Conservation (phyloP, 495 filamentous ascomycete species). For the Daldinia vernicosa region DNA sequence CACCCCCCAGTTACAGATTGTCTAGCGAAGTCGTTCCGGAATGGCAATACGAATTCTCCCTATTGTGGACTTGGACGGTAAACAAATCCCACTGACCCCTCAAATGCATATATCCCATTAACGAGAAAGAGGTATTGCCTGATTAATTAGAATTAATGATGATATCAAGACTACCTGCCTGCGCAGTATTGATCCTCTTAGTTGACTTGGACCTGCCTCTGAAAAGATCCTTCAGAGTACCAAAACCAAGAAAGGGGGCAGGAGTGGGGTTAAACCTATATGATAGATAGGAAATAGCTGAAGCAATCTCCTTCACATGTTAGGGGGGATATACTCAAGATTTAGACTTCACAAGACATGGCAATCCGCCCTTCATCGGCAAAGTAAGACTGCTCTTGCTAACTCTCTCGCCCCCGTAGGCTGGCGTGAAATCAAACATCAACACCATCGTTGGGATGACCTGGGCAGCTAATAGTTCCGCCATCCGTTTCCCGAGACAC, state of each 20-base stretch:
- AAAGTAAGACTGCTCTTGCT: conserved; percentile 67
- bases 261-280: not conserved
- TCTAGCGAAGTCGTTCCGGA: too few relatives aligned
- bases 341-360: conserved; percentile 50
- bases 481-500: conserved; percentile 69
- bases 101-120: too few relatives aligned
- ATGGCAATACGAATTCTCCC: too few relatives aligned
- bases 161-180: too few relatives aligned
- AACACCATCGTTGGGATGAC: conserved; percentile 59
- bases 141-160: too few relatives aligned
- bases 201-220: too few relatives aligned
- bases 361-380: conserved; percentile 68
- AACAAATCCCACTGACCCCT: too few relatives aligned
- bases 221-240: not conserved
- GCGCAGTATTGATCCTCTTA: too few relatives aligned
- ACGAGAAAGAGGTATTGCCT: too few relatives aligned
- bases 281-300: not conserved
- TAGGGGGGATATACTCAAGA: not conserved
- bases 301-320: not conserved
- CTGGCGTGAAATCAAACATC: conserved; percentile 58
- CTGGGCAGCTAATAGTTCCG: conserved; percentile 63
- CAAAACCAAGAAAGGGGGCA: not conserved
- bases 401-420: conserved; percentile 54
- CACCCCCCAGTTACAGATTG: too few relatives aligned
- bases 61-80: too few relatives aligned